Conservation (phyloP, 306 rosid genomes). For the Dryas alaskensis region DNA sequence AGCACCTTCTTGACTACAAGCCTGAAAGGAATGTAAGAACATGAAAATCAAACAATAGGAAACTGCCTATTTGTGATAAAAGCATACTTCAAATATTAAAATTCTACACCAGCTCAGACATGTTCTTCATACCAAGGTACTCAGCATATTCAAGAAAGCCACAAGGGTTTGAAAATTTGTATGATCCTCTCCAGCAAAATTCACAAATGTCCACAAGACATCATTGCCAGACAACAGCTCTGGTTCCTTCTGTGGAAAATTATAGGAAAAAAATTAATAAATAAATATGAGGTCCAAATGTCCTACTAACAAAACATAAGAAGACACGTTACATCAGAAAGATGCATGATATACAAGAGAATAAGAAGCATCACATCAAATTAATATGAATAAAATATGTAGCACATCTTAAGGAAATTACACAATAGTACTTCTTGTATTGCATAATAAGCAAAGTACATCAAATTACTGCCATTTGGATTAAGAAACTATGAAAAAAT, state of each 20-base stretch:
- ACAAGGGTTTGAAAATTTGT: slow-evolving; percentile 87
- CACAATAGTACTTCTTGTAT: neutral
- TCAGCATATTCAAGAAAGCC: slow-evolving; percentile 93
- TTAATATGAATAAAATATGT: neutral
- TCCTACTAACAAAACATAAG: slow-evolving; percentile 18
- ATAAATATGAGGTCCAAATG: slow-evolving; percentile 23
- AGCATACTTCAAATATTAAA: slow-evolving; percentile 14
- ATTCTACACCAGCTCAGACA: slow-evolving; percentile 19
- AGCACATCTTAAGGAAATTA: neutral
- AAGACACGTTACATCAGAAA: neutral
- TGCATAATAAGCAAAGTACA: slow-evolving; percentile 12
- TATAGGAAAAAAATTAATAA: neutral
- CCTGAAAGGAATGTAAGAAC: slow-evolving; percentile 46
- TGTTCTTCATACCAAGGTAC: slow-evolving; percentile 68
- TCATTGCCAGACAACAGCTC: slow-evolving; percentile 91
- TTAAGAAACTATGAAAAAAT: neutral
- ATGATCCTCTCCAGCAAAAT: slow-evolving; percentile 97
- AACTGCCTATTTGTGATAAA: slow-evolving; percentile 6
- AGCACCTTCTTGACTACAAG: slow-evolving; percentile 91
- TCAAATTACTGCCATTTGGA: neutral
- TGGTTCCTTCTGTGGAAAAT: slow-evolving; percentile 73
- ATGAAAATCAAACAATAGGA: slow-evolving; percentile 1
- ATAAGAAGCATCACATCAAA: neutral
- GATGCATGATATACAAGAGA: neutral
- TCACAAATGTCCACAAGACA: slow-evolving; percentile 95